Conservation (phyloP, 192 early-diverging fungal genomes). For the Coemansia javaensis region DNA sequence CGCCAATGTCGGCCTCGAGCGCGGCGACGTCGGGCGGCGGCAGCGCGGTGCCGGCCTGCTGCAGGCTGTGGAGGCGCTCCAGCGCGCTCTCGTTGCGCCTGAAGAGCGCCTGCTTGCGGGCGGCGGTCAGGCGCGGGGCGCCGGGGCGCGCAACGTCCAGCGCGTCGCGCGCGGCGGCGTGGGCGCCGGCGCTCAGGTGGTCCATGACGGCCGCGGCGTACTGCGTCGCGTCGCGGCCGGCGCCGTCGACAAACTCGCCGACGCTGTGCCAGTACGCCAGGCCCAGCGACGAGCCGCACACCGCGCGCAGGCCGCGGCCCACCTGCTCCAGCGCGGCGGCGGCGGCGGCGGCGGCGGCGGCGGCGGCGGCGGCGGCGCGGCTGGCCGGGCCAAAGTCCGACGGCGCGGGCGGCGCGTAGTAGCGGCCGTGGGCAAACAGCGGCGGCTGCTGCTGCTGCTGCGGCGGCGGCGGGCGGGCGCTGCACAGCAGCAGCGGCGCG, state of each 20-base stretch:
- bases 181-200: conserved; percentile 31
- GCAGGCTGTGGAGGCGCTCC: conserved; percentile 6
- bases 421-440: conserved; percentile 17
- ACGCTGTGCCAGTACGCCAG: conserved; percentile 49
- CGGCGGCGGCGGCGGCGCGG: no score
- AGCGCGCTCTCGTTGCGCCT: conserved; percentile 6
- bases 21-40: not conserved
- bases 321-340: not conserved
- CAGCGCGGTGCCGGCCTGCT: not conserved
- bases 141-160: not conserved
- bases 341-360: not conserved
- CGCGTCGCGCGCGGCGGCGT: conserved; percentile 15
- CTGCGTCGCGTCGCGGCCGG: conserved; percentile 16
- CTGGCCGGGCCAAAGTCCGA: conserved; percentile 30
- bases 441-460: not conserved
- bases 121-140: conserved; percentile 1
- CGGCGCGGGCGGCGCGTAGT: conserved; percentile 12
- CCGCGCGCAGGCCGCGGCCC: conserved; percentile 9
- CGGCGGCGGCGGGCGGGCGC: not conserved
- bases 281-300: conserved; percentile 36
- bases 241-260: conserved; percentile 42
- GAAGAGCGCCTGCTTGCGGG: conserved; percentile 8
- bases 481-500: conserved; percentile 8
- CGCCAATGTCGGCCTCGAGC: conserved; percentile 10
- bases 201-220: conserved; percentile 29